Evolutionary conservation across 1,284 basidiomycete species (phyloP), one percentile per base, ranked within the genome.

Genomic region (Malassezia japonica): DNA sequence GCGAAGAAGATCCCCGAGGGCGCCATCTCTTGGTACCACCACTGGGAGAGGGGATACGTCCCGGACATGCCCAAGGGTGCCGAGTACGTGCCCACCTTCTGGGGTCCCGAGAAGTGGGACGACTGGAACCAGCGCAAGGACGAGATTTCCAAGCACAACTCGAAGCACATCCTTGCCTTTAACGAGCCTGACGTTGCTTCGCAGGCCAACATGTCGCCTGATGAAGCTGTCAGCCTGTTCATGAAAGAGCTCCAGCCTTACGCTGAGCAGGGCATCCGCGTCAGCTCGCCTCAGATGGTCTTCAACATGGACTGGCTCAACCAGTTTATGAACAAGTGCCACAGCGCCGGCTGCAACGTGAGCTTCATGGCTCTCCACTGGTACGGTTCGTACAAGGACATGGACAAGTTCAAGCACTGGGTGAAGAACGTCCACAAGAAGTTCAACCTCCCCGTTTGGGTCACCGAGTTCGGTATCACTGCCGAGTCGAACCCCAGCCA

Each of bases 381-480:
- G 64, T 72, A 72, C 52, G 68, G 68, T 7, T 53, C 56, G 15
- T 59, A 52, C 46, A 39, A 50, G 10, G 65, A 70, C 42, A 49
- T 66, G 16, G 60, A 57, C 52, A 55, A 59, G 32, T 57, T 70
- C 24, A 64, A 58, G 31, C 46, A 46, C 8, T 71, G 59, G 60
- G 50, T 70, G 35, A 28, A 48, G 29, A 49, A 43, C 16, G 60
- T 68, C 6, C 55, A 65, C 53, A 38, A 61, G 2, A 51, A 40
- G 12, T 65, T 50, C 46, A 36, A 41, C 1, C 28, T 59, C 20
- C 54, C 52, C 3, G 55, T 72, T 38, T 72, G 70, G 70, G 18
- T 72, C 16, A 67, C 67, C n/a, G 70, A 72, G 59, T 67, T 60
- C 50, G 70, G 69, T 45, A 38, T 65, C 36, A 71, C 67, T 5